A percentile compares a stretch with the other conserved stretches of the same genome.
Evolutionary conservation across 2,329 filamentous ascomycete genomes (phyloP).

Genomic region (Nothopassalora personata): DNA sequence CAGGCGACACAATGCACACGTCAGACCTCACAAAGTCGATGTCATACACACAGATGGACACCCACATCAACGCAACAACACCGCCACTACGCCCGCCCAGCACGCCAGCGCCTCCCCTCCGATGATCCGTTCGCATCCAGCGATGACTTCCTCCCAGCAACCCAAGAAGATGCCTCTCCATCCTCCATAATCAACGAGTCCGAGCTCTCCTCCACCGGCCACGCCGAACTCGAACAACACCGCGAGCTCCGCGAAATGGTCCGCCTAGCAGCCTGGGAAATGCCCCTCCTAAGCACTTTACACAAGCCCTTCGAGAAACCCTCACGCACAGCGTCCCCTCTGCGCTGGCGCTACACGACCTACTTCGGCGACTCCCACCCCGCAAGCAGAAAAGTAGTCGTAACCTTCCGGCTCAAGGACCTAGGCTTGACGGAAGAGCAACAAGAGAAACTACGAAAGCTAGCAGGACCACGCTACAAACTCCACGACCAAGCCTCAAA

Average conservation of each 20-base stretch:
- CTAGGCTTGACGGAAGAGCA: slow-evolving; percentile 60
- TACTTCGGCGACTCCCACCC: slow-evolving; percentile 95
- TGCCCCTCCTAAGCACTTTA: slow-evolving; percentile 78
- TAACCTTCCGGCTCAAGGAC: slow-evolving; percentile 77
- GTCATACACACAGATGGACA: not conserved
- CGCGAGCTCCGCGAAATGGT: slow-evolving; percentile 85
- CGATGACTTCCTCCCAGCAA: not conserved
- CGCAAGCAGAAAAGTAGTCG: slow-evolving; percentile 85
- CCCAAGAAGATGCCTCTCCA: slow-evolving; percentile 10
- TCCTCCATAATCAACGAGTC: slow-evolving; percentile 32
- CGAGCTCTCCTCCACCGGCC: slow-evolving; percentile 77
- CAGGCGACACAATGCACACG: slow-evolving; percentile 12
- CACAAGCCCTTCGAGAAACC: slow-evolving; percentile 76
- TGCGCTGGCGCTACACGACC: slow-evolving; percentile 93
- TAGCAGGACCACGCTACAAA: slow-evolving; percentile 71
- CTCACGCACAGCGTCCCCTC: slow-evolving; percentile 53
- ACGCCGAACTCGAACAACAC: slow-evolving; percentile 82
- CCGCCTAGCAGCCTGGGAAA: slow-evolving; percentile 85
- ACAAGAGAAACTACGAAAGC: slow-evolving; percentile 76
- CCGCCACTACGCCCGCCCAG: slow-evolving; percentile 8
- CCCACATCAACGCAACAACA: slow-evolving; percentile 6
- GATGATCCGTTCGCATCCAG: not conserved
- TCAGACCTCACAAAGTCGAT: not conserved
- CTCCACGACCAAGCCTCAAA: slow-evolving; percentile 53
- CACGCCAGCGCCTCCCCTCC: not conserved